These are phyloP conservation scores for Hygrophoropsis aurantiaca DNA, from an alignment of 768 basidiomycete genomes.

Conservation along the genomic window DNA sequence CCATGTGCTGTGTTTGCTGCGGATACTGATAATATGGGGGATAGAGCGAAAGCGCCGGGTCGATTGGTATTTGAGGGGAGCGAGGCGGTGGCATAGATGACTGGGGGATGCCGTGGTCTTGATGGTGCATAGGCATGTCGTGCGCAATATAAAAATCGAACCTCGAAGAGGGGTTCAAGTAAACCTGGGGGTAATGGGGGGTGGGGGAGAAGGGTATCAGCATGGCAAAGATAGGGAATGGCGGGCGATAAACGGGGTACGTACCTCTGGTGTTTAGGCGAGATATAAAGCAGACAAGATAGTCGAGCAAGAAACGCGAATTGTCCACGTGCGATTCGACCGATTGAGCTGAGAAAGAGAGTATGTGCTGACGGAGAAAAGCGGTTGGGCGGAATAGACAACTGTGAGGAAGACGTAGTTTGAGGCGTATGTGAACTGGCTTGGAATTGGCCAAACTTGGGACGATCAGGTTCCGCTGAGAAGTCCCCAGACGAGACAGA, in stretches of 20 bases:
- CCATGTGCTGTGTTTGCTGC: constrained; percentile 46
- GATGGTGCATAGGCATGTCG: constrained; percentile 41
- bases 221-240: constrained; percentile 5
- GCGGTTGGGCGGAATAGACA: constrained; percentile 10
- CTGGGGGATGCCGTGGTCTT: constrained; percentile 41
- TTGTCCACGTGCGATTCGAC: constrained; percentile 8
- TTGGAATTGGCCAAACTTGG: constrained; percentile 1
- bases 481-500: background rate
- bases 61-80: constrained; percentile 64
- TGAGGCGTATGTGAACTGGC: no score
- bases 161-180: constrained; percentile 25
- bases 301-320: constrained; percentile 1
- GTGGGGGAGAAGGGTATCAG: constrained; percentile 20
- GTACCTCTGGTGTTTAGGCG: constrained; percentile 8
- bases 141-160: constrained; percentile 35
- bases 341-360: constrained; percentile 4
- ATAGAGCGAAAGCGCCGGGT: constrained; percentile 70
- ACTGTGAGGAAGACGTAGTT: background rate
- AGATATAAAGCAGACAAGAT: constrained; percentile 8
- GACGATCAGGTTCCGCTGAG: background rate
- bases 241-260: constrained; percentile 1
- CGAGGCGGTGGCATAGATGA: constrained; percentile 39
- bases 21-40: constrained; percentile 62
- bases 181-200: constrained; percentile 21
- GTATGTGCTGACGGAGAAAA: constrained; percentile 7